Conservation (phyloP, 75 land plant species). For the Gnetum montanum region DNA sequence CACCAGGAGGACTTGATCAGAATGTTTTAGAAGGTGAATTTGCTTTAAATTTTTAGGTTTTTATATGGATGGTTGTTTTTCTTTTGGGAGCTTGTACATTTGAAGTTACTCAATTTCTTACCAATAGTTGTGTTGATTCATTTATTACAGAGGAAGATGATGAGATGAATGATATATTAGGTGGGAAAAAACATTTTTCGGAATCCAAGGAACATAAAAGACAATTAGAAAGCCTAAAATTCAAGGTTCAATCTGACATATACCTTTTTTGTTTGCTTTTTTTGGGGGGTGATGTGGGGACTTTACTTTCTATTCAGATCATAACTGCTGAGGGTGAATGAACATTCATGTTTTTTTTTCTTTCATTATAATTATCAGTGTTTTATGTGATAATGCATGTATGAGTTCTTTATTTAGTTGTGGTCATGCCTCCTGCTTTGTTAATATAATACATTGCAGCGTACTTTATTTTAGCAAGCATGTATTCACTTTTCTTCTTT, state of each 20-base stretch:
- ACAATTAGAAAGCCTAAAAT: slow-evolving; percentile 8
- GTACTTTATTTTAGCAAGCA: too few relatives aligned
- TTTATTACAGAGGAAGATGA: slow-evolving; percentile 4
- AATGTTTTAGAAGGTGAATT: slow-evolving; percentile 4
- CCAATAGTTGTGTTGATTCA: too few relatives aligned
- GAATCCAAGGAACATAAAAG: slow-evolving; percentile 4
- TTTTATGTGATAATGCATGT: not conserved
- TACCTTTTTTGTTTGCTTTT: too few relatives aligned
- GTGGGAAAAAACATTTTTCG: slow-evolving; percentile 2
- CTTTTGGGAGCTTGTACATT: not conserved
- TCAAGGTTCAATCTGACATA: not conserved
- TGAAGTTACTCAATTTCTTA: not conserved
- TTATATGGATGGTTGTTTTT: not conserved
- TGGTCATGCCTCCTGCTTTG: too few relatives aligned
- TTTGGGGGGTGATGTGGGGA: too few relatives aligned
- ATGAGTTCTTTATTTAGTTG: not conserved
- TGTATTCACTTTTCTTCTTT: too few relatives aligned
- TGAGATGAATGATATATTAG: not conserved
- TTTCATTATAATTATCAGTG: too few relatives aligned
- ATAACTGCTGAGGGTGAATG: not conserved
- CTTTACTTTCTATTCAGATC: too few relatives aligned
- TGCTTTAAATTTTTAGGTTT: not conserved
- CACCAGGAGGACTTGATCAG: slow-evolving; percentile 7
- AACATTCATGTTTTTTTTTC: not conserved
- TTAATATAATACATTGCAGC: too few relatives aligned